Evolutionary conservation across 768 basidiomycete genomes (phyloP), one percentile per base, ranked within the genome.

Genomic region (Porpolomopsis calyptriformis): DNA sequence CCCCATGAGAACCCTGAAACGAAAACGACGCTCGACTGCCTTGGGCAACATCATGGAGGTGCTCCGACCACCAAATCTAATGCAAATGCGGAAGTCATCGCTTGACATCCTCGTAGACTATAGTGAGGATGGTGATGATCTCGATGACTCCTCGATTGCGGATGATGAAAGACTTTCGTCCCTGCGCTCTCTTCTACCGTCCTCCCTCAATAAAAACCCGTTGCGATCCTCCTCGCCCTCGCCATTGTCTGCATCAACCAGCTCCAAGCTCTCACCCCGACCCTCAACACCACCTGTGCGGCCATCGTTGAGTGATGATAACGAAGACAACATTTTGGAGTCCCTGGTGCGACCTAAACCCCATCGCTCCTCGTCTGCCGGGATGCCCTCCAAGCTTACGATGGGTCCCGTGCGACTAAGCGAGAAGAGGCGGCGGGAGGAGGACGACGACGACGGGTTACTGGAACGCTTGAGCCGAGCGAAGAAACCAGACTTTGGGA

Each of bases 391-490:
- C 50, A 56, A 62, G 14, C 56, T 60, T 19, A 62, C 58, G 47
- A 52, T 70, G 45, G 69, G 67, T 1, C 62, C 70, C 3, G 64
- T 77, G 60, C 73, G 78, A 37, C 66, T 79, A 42, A 68, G 76
- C 19, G 82, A 82, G 58, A 88, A 89, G 62, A 73, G 86, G 49
- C 70, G 79, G 57, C 66, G 86, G 55, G 75, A 85, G 14, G 82
- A 82, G 25, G 84, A 87, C 33, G 84, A 87, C 33, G 84, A 85
- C 46, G 74, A 86, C 47, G 78, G 78, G 56, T 60, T 74, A 53
- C 61, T 87, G 40, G 78, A 74, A 44, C 74, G 77, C 40, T 67
- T 88, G 40, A 71, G 71, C 46, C 85, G 80, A 57, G 56, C 70
- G 20, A 81, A 78, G 63, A 77, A 73, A 50, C 62, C 65, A 2